These are phyloP conservation scores for Fusarium floridanum DNA, from an alignment of 2,329 filamentous ascomycete species.

Conservation along the genomic window DNA sequence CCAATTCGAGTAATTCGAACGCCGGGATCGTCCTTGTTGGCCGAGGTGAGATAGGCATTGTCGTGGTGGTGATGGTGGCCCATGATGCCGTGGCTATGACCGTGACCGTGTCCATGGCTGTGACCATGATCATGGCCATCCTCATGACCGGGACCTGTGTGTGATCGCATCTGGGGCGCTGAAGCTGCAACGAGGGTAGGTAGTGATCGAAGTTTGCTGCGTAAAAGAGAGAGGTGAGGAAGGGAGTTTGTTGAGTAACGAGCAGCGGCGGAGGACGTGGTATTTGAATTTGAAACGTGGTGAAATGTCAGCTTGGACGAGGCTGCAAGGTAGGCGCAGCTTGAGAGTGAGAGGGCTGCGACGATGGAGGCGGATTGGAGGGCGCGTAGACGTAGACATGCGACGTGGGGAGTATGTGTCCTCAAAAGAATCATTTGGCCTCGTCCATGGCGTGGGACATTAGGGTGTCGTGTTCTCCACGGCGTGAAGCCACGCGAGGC, in stretches of 20 bases:
- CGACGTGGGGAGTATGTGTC: slow-evolving; percentile 40
- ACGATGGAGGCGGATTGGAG: slow-evolving; percentile 41
- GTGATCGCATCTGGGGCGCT: slow-evolving; percentile 50
- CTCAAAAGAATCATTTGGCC: slow-evolving; percentile 43
- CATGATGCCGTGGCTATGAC: slow-evolving; percentile 41
- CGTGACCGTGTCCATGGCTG: slow-evolving; percentile 34
- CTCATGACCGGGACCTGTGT: slow-evolving; percentile 42
- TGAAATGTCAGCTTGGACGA: slow-evolving; percentile 35
- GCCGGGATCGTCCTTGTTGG: slow-evolving; percentile 79
- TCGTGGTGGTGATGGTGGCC: slow-evolving; percentile 85
- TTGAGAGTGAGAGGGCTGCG: slow-evolving; percentile 38
- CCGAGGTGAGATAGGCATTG: slow-evolving; percentile 92
- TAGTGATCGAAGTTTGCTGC: slow-evolving; percentile 35
- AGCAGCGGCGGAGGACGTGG: slow-evolving; percentile 13
- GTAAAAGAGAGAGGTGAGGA: slow-evolving; percentile 41
- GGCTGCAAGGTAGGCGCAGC: slow-evolving; percentile 42
- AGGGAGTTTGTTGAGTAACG: slow-evolving; percentile 35
- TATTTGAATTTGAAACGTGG: slow-evolving; percentile 35
- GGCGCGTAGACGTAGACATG: slow-evolving; percentile 41
- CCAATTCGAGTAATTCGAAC: slow-evolving; percentile 73
- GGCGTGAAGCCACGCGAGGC: slow-evolving; percentile 32
- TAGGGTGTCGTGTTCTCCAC: slow-evolving; percentile 36
- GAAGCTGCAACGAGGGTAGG: slow-evolving; percentile 48
- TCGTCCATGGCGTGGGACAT: slow-evolving; percentile 38
- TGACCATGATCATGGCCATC: slow-evolving; percentile 40